A percentile compares a stretch with the other conserved stretches of the same genome.
Conservation (phyloP, 768 basidiomycete genomes). For the Psilocybe azurescens region DNA sequence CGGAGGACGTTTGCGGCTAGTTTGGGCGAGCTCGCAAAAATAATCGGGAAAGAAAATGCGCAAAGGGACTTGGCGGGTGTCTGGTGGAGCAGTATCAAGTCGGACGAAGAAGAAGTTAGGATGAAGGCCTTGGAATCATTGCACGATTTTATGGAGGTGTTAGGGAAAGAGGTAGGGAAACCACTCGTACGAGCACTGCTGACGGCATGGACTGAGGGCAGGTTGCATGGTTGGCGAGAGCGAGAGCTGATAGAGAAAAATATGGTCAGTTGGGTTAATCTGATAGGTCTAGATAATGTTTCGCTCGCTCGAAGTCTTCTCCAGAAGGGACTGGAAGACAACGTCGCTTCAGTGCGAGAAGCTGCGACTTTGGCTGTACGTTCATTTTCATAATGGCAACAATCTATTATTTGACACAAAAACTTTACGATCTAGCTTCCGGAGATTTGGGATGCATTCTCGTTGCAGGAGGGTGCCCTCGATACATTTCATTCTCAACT, state of each 20-base stretch:
- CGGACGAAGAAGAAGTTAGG: slow-evolving; percentile 73
- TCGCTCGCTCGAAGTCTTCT: slow-evolving; percentile 60
- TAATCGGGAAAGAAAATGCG: slow-evolving; percentile 77
- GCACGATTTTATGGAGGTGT: slow-evolving; percentile 55
- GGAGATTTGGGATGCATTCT: slow-evolving; percentile 45
- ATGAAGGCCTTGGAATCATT: slow-evolving; percentile 73
- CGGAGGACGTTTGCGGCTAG: slow-evolving; percentile 85
- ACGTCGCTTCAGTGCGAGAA: slow-evolving; percentile 85
- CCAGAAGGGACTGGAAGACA: slow-evolving; percentile 69
- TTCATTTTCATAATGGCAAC: slow-evolving; percentile 21
- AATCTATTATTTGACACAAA: background rate
- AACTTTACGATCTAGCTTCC: slow-evolving; percentile 45
- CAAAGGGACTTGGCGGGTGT: slow-evolving; percentile 71
- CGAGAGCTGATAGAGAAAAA: slow-evolving; percentile 70
- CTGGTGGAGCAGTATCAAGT: slow-evolving; percentile 65
- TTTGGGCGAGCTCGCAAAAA: slow-evolving; percentile 85
- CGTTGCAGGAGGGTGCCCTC: slow-evolving; percentile 37
- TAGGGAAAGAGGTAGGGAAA: slow-evolving; percentile 54
- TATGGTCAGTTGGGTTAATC: slow-evolving; percentile 53
- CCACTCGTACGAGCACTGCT: slow-evolving; percentile 51
- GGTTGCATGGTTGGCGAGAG: slow-evolving; percentile 78
- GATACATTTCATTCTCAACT: slow-evolving; percentile 47
- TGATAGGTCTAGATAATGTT: slow-evolving; percentile 45
- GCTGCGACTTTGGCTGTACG: slow-evolving; percentile 71
- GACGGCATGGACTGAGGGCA: slow-evolving; percentile 59